Evolutionary conservation across 108 stramenopile genomes (phyloP).

Genomic region (Stephanodiscus minutulus): DNA sequence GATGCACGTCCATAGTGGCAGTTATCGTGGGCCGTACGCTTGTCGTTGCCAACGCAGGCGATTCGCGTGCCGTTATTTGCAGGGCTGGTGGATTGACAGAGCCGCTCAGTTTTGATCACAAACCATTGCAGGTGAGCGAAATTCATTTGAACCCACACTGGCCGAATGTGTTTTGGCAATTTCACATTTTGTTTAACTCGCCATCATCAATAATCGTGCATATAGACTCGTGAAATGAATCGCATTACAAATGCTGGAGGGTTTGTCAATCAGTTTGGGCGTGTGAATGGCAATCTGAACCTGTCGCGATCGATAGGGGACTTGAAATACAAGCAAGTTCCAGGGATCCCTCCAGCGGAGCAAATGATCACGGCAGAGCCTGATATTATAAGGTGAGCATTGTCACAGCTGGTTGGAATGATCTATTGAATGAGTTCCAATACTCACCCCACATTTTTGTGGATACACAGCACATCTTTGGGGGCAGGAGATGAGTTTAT

Average conservation of each 20-base stretch:
- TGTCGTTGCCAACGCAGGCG: constrained; percentile 92
- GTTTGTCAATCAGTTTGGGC: constrained; percentile 93
- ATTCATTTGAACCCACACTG: too few relatives aligned
- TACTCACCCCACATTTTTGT: neutral
- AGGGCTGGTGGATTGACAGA: constrained; percentile 66
- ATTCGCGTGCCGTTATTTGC: constrained; percentile 89
- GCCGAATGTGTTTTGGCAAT: neutral
- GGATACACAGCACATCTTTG: constrained; percentile 38
- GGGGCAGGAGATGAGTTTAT: constrained; percentile 85
- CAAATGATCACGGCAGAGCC: constrained; percentile 95
- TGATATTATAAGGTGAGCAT: constrained; percentile 77
- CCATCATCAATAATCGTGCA: neutral
- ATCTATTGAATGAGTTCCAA: neutral
- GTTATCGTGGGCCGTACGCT: constrained; percentile 78
- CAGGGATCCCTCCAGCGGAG: constrained; percentile 63
- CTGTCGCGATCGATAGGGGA: constrained; percentile 96
- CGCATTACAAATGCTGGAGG: constrained; percentile 89
- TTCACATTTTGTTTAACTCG: too few relatives aligned
- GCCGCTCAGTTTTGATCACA: constrained; percentile 89
- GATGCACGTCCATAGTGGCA: constrained; percentile 92
- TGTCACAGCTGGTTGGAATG: neutral
- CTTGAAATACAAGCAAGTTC: constrained; percentile 94
- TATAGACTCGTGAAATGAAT: constrained; percentile 63
- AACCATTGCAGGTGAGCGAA: constrained; percentile 63
- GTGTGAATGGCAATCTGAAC: constrained; percentile 96